A percentile compares a stretch with the other conserved stretches of the same genome.
phyloP scores from a whole-genome alignment of 2,329 filamentous ascomycete species.

The Lecanoromycetidae sp. region DNA sequence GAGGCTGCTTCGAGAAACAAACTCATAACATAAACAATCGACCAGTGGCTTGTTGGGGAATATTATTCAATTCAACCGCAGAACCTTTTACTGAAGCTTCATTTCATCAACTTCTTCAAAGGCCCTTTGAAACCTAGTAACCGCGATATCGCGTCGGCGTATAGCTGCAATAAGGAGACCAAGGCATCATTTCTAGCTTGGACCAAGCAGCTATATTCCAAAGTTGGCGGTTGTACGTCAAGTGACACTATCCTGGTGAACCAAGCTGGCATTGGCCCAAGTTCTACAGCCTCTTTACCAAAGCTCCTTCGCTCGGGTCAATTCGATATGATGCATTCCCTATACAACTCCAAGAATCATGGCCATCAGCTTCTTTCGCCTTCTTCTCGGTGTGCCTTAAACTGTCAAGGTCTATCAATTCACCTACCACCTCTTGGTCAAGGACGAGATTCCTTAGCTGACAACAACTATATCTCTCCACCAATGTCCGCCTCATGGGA shows the following conservation, averaged over 20 bases:
- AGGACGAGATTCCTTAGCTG: constrained; percentile 6
- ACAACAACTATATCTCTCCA: constrained; percentile 16
- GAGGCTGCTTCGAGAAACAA: constrained; percentile 3
- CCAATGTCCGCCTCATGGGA: constrained; percentile 19
- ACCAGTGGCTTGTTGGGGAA: background rate
- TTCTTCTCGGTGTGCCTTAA: constrained; percentile 17
- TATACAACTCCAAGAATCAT: constrained; percentile 13
- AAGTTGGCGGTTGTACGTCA: constrained; percentile 4
- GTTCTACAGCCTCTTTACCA: constrained; percentile 1
- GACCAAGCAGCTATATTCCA: constrained; percentile 1
- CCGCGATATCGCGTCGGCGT: constrained; percentile 9
- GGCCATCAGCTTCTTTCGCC: constrained; percentile 16
- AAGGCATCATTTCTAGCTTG: background rate
- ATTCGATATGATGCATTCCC: constrained; percentile 13
- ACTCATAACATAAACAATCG: constrained; percentile 7
- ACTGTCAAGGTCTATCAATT: constrained; percentile 17
- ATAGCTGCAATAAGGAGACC: constrained; percentile 2
- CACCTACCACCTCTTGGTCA: constrained; percentile 17
- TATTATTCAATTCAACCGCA: background rate
- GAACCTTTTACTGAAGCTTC: constrained; percentile 1
- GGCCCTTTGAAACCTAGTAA: constrained; percentile 1
- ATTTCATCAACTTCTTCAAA: background rate
- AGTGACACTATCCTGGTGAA: constrained; percentile 1
- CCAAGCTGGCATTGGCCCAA: constrained; percentile 6
- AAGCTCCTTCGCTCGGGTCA: constrained; percentile 3